Evolutionary conservation across 805 yeast genomes (phyloP).

Genomic region (Helenozyma rhizophorensis): DNA sequence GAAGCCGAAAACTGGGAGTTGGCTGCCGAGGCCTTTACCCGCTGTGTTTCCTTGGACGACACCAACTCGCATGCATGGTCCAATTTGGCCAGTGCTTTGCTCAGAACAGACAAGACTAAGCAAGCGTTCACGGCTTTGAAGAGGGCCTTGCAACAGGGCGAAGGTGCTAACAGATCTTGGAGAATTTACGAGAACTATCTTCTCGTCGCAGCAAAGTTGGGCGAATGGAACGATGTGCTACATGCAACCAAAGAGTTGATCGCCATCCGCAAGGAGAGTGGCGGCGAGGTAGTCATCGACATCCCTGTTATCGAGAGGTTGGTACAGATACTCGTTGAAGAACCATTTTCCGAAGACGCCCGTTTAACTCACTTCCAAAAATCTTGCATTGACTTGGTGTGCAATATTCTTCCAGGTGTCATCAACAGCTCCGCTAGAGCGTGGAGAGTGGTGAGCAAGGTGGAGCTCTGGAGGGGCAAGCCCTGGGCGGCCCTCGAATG

Average conservation of each 20-base stretch:
- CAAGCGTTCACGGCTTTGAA: conserved; percentile 86
- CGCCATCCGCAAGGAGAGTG: conserved; percentile 48
- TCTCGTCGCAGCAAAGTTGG: conserved; percentile 72
- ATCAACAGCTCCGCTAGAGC: conserved; percentile 63
- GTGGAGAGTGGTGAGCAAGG: conserved; percentile 83
- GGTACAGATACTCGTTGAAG: conserved; percentile 56
- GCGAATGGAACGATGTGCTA: conserved; percentile 87
- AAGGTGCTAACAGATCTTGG: conserved; percentile 71
- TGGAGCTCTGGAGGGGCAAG: conserved; percentile 77
- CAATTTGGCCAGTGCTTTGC: conserved; percentile 76
- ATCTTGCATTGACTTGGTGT: conserved; percentile 67
- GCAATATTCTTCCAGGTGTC: conserved; percentile 61
- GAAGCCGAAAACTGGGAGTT: conserved; percentile 65
- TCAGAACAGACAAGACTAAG: conserved; percentile 56
- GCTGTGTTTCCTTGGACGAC: conserved; percentile 85
- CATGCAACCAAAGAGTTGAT: conserved; percentile 66
- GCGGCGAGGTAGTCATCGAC: conserved; percentile 67
- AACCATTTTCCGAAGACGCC: conserved; percentile 43
- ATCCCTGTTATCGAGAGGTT: conserved; percentile 70
- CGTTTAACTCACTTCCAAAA: conserved; percentile 59
- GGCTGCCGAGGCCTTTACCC: conserved; percentile 87
- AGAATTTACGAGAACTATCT: conserved; percentile 85
- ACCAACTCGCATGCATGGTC: conserved; percentile 85
- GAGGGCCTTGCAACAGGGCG: conserved; percentile 68
- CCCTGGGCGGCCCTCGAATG: conserved; percentile 89